Evolutionary conservation across 129 eudicot species (phyloP), one percentile per base, ranked within the genome.

Genomic region (Artemisia annua): DNA sequence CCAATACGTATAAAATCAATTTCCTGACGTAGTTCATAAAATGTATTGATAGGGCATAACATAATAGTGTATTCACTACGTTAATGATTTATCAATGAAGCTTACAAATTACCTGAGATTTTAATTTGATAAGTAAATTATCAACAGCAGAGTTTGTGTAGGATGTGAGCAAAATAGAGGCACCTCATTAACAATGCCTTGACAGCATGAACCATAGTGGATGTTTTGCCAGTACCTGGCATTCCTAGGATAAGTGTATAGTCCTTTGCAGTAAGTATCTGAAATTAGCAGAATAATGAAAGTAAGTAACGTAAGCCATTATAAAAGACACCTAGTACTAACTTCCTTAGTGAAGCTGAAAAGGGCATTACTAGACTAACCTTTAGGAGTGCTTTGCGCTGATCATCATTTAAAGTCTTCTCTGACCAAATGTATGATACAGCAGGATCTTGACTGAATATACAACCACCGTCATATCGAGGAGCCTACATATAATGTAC

Each of bases 211-310:
- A 90, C 99, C 97, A 94, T 86, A 20, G 99, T 94, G 59, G 99
- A 90, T 46, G 99, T 94, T 76, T 94, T 94, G 20, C 99, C 99
- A 2, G 99, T 94, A 39, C 99, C 99, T 70, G 99, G 99, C 99
- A 95, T 95, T 78, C 99, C 99, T 22, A 95, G 88, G 56, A 95
- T 87, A 60, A 95, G 99, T 57, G 97, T 81, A 51, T 95, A 95
- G 85, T 90, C 97, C 75, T 85, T 90, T 15, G 96, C 97, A 6
- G 89, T 84, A 70, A 95, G 96, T 77, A 95, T 95, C 99, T 95
- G 96, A 72, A 52, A 69, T 48, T 17, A 24, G 44, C 11, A 39
- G 2, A 73, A 26, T 56, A 11, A 72, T 39, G 52, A 52, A 61
- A 13, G 53, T 53, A 71, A 18, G 64, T 57, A 48, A 74, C 44